Evolutionary conservation across 257 asterid species (phyloP).

Genomic region (Solanum tacnaense): DNA sequence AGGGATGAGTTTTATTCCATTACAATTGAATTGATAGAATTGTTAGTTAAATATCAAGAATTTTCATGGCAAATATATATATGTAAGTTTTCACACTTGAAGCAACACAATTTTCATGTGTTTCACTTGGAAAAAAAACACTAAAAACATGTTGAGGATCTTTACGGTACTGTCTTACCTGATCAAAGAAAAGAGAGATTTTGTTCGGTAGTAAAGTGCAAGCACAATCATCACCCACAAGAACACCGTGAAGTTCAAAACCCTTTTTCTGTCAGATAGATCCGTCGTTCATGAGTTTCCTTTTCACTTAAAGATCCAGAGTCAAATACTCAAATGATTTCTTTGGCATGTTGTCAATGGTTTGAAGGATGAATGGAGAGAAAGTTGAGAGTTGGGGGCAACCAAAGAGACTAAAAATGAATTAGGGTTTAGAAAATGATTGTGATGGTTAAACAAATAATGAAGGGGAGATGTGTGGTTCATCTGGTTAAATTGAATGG

Average conservation of each 20-base stretch:
- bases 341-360: no score
- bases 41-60: not conserved
- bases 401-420: not conserved
- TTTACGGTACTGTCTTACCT: not conserved
- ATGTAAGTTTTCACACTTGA: not conserved
- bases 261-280: no score
- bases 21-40: not conserved
- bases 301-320: not conserved
- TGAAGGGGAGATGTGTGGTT: no score
- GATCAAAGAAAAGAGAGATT: not conserved
- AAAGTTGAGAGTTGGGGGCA: not conserved
- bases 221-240: not conserved
- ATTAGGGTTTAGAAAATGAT: not conserved
- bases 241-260: not conserved
- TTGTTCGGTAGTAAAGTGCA: not conserved
- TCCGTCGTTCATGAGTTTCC: not conserved
- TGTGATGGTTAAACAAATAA: no score
- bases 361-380: not conserved
- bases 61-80: not conserved
- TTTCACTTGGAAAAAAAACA: not conserved
- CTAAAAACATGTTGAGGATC: not conserved
- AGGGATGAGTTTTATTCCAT: not conserved
- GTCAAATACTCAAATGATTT: no score
- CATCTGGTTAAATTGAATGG: not conserved
- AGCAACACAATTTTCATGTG: not conserved